These are phyloP conservation scores for Coprinopsis marcescibilis DNA, from an alignment of 768 basidiomycete species.

Conservation along the genomic window DNA sequence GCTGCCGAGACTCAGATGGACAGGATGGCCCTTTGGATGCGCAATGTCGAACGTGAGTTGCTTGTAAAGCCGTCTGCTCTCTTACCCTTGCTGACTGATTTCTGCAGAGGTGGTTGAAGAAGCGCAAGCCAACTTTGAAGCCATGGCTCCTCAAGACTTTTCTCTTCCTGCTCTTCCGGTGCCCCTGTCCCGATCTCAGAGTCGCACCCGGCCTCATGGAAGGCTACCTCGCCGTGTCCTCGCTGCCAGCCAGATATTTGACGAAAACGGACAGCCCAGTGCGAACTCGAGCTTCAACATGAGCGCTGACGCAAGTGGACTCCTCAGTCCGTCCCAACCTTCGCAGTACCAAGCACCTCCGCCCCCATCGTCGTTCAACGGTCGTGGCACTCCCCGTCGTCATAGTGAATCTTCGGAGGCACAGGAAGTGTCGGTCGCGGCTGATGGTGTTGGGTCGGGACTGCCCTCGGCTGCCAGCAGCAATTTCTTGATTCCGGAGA, in stretches of 20 bases:
- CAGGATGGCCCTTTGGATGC: slow-evolving; percentile 78
- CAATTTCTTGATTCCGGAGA: slow-evolving; percentile 27
- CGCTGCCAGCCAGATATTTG: slow-evolving; percentile 68
- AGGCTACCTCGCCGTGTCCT: slow-evolving; percentile 60
- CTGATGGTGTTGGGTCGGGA: slow-evolving; percentile 8
- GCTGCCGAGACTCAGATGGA: slow-evolving; percentile 53
- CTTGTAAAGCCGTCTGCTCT: not conserved
- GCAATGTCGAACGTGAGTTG: slow-evolving; percentile 73
- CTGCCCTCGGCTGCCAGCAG: slow-evolving; percentile 14
- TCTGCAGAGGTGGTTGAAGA: slow-evolving; percentile 73
- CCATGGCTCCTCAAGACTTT: slow-evolving; percentile 38
- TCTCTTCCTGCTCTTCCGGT: slow-evolving; percentile 61
- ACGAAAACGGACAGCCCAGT: slow-evolving; percentile 34
- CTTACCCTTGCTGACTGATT: slow-evolving; percentile 10
- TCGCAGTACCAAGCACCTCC: slow-evolving; percentile 11
- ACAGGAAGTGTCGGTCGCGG: slow-evolving; percentile 3
- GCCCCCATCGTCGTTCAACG: slow-evolving; percentile 14
- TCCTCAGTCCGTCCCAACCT: not conserved
- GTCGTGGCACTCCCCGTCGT: slow-evolving; percentile 16
- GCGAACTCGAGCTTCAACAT: slow-evolving; percentile 25
- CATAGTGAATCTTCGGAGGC: slow-evolving; percentile 12
- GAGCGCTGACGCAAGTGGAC: slow-evolving; percentile 19
- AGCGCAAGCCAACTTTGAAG: slow-evolving; percentile 68
- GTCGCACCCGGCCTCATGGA: slow-evolving; percentile 37
- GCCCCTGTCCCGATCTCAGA: slow-evolving; percentile 40